Conservation (phyloP, 106 monocot genomes). For the Xerophyta viscosa region DNA sequence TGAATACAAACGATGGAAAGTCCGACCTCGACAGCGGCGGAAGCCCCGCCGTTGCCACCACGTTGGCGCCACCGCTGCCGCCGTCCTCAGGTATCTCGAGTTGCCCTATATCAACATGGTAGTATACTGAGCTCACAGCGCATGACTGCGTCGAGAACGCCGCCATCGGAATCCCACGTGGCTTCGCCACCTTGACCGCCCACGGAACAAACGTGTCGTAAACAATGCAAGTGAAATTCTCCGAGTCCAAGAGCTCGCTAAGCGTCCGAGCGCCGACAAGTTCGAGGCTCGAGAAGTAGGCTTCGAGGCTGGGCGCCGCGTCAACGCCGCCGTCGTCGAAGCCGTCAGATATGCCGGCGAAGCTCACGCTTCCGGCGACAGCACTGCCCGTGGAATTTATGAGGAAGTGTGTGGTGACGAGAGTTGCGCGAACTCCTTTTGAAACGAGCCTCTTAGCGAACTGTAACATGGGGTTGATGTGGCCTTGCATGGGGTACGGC, state of each 20-base stretch:
- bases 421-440: too few relatives aligned
- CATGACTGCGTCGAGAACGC: constrained; percentile 1
- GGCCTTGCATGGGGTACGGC: too few relatives aligned
- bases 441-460: too few relatives aligned
- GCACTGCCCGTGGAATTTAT: too few relatives aligned
- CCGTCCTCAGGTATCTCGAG: too few relatives aligned
- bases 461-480: too few relatives aligned
- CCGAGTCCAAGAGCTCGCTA: not conserved
- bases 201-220: not conserved
- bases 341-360: too few relatives aligned
- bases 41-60: not conserved
- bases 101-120: not conserved
- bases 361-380: too few relatives aligned
- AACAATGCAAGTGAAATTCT: not conserved
- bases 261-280: not conserved
- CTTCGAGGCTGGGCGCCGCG: not conserved
- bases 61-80: too few relatives aligned
- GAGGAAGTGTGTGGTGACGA: too few relatives aligned
- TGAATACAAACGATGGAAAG: not conserved
- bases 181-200: not conserved
- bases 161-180: not conserved
- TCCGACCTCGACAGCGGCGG: not conserved
- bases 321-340: not conserved
- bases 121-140: not conserved
- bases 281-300: not conserved